Conservation (phyloP, 495 filamentous ascomycete genomes). For the Podospora anserina region DNA sequence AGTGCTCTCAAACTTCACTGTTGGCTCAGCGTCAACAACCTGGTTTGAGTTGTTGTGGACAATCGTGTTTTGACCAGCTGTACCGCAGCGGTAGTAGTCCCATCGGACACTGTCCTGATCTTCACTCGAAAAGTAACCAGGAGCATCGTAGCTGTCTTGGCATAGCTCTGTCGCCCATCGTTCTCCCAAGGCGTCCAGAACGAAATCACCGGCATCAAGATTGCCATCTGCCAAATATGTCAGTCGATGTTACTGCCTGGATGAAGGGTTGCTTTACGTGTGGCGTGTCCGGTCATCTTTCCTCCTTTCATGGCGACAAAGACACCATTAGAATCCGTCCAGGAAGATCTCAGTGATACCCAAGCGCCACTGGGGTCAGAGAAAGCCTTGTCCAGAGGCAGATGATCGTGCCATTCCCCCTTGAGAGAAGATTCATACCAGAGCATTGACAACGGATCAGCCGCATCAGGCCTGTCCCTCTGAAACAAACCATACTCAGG, state of each 20-base stretch:
- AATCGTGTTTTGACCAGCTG: slow-evolving; percentile 10
- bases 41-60: slow-evolving; percentile 7
- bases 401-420: not conserved
- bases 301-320: slow-evolving; percentile 14
- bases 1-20: not conserved
- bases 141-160: slow-evolving; percentile 9
- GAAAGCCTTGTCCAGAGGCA: not conserved
- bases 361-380: not conserved
- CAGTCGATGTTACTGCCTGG: not conserved
- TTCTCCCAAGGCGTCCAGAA: slow-evolving; percentile 12
- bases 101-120: slow-evolving; percentile 6
- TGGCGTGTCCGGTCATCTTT: slow-evolving; percentile 9
- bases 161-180: slow-evolving; percentile 11
- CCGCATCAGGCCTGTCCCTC: slow-evolving; percentile 9
- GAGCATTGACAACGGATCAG: slow-evolving; percentile 10
- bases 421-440: slow-evolving; percentile 4
- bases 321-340: slow-evolving; percentile 3
- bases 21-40: slow-evolving; percentile 3
- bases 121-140: slow-evolving; percentile 12
- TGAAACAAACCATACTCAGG: slow-evolving; percentile 4
- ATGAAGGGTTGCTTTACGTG: slow-evolving; percentile 5
- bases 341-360: slow-evolving; percentile 11
- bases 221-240: slow-evolving; percentile 7
- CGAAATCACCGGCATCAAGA: slow-evolving; percentile 14
- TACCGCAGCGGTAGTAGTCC: slow-evolving; percentile 11